Conservation (phyloP, 1,284 basidiomycete genomes). For the Naganishia sp. region DNA sequence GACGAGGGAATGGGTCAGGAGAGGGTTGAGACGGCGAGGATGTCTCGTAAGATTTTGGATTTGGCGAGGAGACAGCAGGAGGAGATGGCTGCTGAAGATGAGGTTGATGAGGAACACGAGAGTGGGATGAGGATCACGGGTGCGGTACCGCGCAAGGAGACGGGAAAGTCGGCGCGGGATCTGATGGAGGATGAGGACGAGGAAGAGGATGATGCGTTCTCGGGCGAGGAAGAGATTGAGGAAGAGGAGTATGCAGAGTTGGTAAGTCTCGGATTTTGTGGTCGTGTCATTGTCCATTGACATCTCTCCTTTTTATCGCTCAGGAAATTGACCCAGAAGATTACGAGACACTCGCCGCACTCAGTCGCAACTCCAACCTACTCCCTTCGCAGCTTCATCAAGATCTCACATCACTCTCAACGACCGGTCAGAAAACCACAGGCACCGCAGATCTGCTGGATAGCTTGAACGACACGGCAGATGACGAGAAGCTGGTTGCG, state of each 20-base stretch:
- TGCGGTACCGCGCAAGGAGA: conserved; percentile 41
- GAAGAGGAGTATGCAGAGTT: conserved; percentile 60
- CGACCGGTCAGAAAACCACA: conserved; percentile 21
- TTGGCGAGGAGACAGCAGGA: conserved; percentile 91
- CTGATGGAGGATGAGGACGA: conserved; percentile 51
- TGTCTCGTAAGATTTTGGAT: conserved; percentile 85
- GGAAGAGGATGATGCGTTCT: conserved; percentile 37
- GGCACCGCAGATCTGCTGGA: conserved; percentile 14
- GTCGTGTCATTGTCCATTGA: neutral
- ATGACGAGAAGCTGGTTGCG: conserved; percentile 19
- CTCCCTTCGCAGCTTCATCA: conserved; percentile 26
- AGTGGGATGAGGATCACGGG: conserved; percentile 52
- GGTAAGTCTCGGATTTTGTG: conserved; percentile 43
- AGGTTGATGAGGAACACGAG: conserved; percentile 46
- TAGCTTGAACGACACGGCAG: conserved; percentile 26
- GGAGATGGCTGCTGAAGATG: conserved; percentile 68
- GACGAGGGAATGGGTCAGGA: conserved; percentile 46
- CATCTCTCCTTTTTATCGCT: conserved; percentile 12
- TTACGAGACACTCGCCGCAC: conserved; percentile 75
- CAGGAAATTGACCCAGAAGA: conserved; percentile 89
- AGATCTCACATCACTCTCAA: conserved; percentile 28
- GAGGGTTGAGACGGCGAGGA: conserved; percentile 78
- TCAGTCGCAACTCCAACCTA: conserved; percentile 55
- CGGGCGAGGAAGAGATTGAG: conserved; percentile 44
- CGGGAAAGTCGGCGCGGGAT: conserved; percentile 19